Evolutionary conservation across 257 asterid genomes (phyloP), one percentile per base, ranked within the genome.

Genomic region (Fraxinus americana): DNA sequence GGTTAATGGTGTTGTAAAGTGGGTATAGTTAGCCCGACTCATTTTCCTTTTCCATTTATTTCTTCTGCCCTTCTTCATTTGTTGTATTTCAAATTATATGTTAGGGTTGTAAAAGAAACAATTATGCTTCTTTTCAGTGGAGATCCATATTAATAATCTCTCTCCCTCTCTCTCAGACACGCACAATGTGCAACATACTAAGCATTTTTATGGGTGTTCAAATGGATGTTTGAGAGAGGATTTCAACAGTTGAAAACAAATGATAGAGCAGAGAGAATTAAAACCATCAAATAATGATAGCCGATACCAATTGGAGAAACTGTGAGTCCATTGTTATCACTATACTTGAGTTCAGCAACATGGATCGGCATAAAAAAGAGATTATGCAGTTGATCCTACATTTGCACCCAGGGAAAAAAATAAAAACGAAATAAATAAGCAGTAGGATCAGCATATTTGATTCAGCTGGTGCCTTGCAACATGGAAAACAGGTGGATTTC

Each of bases 1-100:
- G 86, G 80, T 77, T 39, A 63, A 48, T 80, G 84, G 90, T 83
- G 75, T 77, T 86, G 43, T 70, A n/a, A 74, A 36, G 41, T 36
- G 50, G 13, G 83, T 83, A 77, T 83, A 85, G 89, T 3, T 30
- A 30, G 35, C 35, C 35, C 35, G 35, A 32, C 35, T 32, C 35
- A 32, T 41, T 12, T 10, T 41, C 14, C 50, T 9, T 41, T 8
- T 41, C 13, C 50, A 12, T 41, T n/a, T 36, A 73, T 57, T 7
- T 12, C 50, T 66, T 48, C 4, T 78, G 52, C 71, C n/a, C 66
- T 72, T 70, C 5, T 34, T 34, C 6, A 68, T 71, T 70, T 77
- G 67, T 78, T 70, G 81, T 85, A 79, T 67, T 75, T 61, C 78
- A 68, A 63, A 74, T 70, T 52, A 14, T 66, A 68, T 81, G 76